A percentile compares a stretch with the other conserved stretches of the same genome.
Conservation (phyloP, 1,139 yeast species). For the Pichia norvegensis region DNA sequence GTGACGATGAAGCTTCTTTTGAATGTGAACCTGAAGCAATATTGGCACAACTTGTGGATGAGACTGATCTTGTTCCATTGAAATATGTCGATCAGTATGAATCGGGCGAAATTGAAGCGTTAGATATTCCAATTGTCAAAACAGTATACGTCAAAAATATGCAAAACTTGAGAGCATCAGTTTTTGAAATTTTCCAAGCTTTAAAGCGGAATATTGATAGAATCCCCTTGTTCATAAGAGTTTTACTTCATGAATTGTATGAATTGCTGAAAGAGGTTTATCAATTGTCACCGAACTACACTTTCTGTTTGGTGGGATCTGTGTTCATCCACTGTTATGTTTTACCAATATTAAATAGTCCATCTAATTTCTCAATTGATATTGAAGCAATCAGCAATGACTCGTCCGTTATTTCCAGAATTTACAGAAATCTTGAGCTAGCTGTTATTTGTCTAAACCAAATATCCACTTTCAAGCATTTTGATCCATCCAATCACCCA, state of each 20-base stretch:
- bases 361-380: constrained; percentile 59
- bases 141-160: constrained; percentile 63
- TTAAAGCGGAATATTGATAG: constrained; percentile 34
- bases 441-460: constrained; percentile 58
- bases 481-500: constrained; percentile 46
- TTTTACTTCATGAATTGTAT: constrained; percentile 35
- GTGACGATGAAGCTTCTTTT: constrained; percentile 54
- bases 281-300: constrained; percentile 43
- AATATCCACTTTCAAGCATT: constrained; percentile 58
- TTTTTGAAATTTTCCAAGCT: constrained; percentile 50
- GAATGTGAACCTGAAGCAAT: constrained; percentile 79
- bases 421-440: constrained; percentile 47
- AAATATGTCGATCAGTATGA: constrained; percentile 32
- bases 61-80: constrained; percentile 24
- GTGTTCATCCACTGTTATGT: constrained; percentile 57
- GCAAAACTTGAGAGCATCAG: constrained; percentile 63
- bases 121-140: constrained; percentile 68
- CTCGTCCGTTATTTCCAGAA: constrained; percentile 16
- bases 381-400: constrained; percentile 20
- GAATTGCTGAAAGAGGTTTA: constrained; percentile 35
- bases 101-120: constrained; percentile 44
- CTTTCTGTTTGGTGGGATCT: constrained; percentile 62
- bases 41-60: constrained; percentile 37
- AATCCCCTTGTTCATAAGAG: constrained; percentile 61
- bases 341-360: constrained; percentile 56